These are phyloP conservation scores for Camellia japonica DNA, from an alignment of 148 eudicot genomes.

Conservation along the genomic window DNA sequence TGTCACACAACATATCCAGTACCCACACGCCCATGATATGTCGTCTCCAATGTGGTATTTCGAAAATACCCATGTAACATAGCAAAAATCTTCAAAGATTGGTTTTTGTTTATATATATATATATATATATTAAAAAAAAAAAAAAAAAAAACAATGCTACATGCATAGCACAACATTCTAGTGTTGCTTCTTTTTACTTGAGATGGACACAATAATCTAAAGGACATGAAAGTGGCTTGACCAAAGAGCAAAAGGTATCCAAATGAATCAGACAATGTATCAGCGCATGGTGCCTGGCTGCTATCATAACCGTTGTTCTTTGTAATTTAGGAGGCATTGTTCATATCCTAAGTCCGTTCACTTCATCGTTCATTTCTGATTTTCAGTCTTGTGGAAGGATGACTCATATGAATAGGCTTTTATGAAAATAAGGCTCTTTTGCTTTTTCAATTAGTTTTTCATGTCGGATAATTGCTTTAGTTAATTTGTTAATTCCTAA, in stretches of 20 bases:
- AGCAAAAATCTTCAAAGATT: neutral
- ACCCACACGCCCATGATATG: neutral
- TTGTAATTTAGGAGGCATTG: neutral
- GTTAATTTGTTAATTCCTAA: neutral
- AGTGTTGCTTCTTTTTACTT: neutral
- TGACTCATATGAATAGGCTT: neutral
- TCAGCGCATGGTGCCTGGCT: neutral
- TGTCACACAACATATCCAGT: neutral
- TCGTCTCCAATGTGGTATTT: neutral
- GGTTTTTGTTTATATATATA: neutral
- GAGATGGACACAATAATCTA: neutral
- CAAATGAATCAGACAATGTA: slow-evolving; percentile 12
- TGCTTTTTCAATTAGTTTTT: neutral
- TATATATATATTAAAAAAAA: neutral
- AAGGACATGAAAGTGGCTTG: neutral
- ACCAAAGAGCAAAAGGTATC: slow-evolving; percentile 9
- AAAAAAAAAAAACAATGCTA: neutral
- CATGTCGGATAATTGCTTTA: neutral
- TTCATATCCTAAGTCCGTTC: neutral
- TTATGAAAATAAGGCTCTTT: slow-evolving; percentile 5
- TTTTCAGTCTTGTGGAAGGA: neutral
- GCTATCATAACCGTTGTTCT: neutral
- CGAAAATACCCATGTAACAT: neutral
- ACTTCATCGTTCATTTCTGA: neutral
- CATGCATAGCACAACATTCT: neutral